Evolutionary conservation across 2,329 filamentous ascomycete genomes (phyloP), one percentile per base, ranked within the genome.

Genomic region (Lachnellula occidentalis): DNA sequence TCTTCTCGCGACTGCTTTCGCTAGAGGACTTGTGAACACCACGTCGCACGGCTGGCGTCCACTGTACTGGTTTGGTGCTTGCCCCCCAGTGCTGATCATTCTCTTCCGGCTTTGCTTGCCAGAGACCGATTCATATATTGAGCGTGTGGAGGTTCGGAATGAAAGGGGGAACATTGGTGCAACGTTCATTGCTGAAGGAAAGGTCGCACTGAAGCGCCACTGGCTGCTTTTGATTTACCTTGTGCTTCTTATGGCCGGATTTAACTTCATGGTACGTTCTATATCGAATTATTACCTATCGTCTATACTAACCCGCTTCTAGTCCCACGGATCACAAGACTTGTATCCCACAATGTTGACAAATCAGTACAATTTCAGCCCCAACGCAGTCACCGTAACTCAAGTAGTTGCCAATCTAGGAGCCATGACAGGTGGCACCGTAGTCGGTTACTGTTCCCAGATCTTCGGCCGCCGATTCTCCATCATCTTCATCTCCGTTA

Each of bases 1-100:
- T 66, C 82, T 94, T 41, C 77, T 90, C 58, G 89, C 89, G 5
- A 88, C 88, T 0, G 79, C 80, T 14, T 83, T 88, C 61, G 71
- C 81, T 11, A 76, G 83, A 7, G 89, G 77, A 4, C 78, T 94
- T 6, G 82, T 92, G 48, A 74, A 88, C 69, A 94, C 90, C 1
- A 92, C 90, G 0, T 70, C 82, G 1, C 86, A 95, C 67, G 84
- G 79, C 50, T 96, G 91, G 91, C 78, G 91, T 7, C 89, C 90
- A 0, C 76, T 95, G 0, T 95, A 85, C 76, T 96, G 91, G 90
- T 95, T 95, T 69, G 90, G 86, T 12, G 89, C 90, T 5, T 81
- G 85, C 37, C 88, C 89, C 0, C 91, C 91, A 0, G 78, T 91
- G 2, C 70, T 95, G 34, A 86, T 95, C 71, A 95, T 95, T 66